phyloP scores from a whole-genome alignment of 805 yeast genomes.

The Brettanomyces bruxellensis region DNA sequence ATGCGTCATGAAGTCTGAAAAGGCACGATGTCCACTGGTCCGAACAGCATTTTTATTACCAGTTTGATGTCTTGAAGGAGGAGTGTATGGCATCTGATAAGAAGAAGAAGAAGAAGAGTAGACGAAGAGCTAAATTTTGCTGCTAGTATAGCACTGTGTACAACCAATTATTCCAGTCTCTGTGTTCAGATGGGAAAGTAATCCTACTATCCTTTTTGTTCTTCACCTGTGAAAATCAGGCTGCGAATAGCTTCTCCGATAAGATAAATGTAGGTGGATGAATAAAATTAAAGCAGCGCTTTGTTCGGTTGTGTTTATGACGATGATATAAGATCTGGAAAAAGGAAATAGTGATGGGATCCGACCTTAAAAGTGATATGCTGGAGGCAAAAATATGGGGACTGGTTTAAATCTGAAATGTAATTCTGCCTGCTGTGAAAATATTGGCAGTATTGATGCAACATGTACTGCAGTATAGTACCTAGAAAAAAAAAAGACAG shows the following conservation, averaged over 20 bases:
- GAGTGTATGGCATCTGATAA: constrained; percentile 19
- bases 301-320: too few relatives aligned
- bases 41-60: background rate
- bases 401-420: background rate
- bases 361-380: too few relatives aligned
- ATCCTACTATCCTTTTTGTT: too few relatives aligned
- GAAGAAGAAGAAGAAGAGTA: background rate
- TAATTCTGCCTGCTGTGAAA: background rate
- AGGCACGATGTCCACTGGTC: constrained; percentile 7
- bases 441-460: background rate
- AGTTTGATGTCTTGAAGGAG: constrained; percentile 12
- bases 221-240: too few relatives aligned
- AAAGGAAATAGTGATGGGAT: too few relatives aligned
- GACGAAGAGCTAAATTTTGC: background rate
- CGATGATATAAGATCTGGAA: too few relatives aligned
- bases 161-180: background rate
- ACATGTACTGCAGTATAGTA: background rate
- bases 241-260: too few relatives aligned
- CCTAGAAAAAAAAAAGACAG: background rate
- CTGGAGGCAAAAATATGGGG: too few relatives aligned
- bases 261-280: too few relatives aligned
- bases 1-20: constrained; percentile 7
- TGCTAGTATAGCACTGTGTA: background rate
- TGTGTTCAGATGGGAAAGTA: too few relatives aligned
- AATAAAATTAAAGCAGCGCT: too few relatives aligned